Evolutionary conservation across 1,284 basidiomycete genomes (phyloP), one percentile per base, ranked within the genome.

Genomic region (Sparassis latifolia): DNA sequence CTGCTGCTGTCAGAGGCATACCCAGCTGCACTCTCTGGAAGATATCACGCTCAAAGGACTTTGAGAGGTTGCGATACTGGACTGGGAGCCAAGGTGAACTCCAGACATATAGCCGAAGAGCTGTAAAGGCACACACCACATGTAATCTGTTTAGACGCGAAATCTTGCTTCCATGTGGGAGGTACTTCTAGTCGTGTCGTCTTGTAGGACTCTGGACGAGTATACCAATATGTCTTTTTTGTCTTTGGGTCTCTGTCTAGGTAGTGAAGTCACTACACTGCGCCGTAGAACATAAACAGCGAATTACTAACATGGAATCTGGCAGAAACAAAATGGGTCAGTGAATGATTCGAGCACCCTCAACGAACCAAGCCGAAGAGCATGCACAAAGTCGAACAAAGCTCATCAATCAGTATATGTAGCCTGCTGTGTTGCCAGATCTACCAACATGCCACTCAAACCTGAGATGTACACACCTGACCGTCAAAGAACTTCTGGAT

Each of bases 1-100:
- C 86, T 59, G 82, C 84, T 10, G 79, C 75, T 2, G 82, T 83
- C 44, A 89, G 69, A 10, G 78, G 71, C 70, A 87, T 79, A 38
- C 86, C 86, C n/a, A 88, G 65, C 58, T 89, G 86, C 5, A 89
- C 86, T 33, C 86, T 72, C 59, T 87, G 83, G 63, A 89, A 89
- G n/a, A 88, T 82, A 46, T 89, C 86, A 43, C 84, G 77, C 60
- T 87, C 70, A 2, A 58, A 76, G 5, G 69, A 67, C 6, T 75
- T 68, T 2, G 72, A 65, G 2, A 87, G 66, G 27, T 67, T 60
- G 38, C 68, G 60, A 55, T 86, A 83, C 62, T 84, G 80, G 49
- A 85, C 84, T 87, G 51, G 29, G 9, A 42, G 39, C 6, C 28
- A 46, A 10, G 29, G 12, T 27, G 12, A 10, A 3, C 20, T 33